phyloP scores from a whole-genome alignment of 2,329 filamentous ascomycete genomes.

The Rutstroemia sp. region DNA sequence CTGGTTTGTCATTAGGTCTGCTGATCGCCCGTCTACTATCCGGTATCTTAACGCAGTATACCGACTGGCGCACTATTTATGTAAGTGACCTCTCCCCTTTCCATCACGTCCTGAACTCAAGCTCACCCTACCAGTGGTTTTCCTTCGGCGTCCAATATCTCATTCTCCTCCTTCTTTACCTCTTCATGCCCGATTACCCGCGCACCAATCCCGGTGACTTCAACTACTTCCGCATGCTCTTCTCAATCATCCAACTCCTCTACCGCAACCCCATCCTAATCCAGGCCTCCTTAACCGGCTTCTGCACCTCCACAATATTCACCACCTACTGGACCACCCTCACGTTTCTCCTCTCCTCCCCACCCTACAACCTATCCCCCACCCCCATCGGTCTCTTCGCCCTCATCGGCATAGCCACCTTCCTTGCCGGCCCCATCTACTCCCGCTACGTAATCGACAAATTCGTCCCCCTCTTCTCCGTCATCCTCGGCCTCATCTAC shows the following conservation, averaged over 20 bases:
- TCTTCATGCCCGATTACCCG: slow-evolving; percentile 77
- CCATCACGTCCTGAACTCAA: not conserved
- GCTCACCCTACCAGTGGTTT: slow-evolving; percentile 46
- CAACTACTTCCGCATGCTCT: slow-evolving; percentile 59
- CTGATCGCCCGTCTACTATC: slow-evolving; percentile 69
- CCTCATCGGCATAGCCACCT: slow-evolving; percentile 65
- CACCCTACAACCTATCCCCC: slow-evolving; percentile 61
- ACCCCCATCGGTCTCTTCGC: slow-evolving; percentile 71
- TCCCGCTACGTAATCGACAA: slow-evolving; percentile 63
- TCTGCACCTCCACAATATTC: slow-evolving; percentile 54
- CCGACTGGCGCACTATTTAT: slow-evolving; percentile 70
- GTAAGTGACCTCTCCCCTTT: not conserved
- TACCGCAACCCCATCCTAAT: slow-evolving; percentile 59
- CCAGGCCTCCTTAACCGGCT: slow-evolving; percentile 60
- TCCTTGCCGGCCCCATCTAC: slow-evolving; percentile 61
- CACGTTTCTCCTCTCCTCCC: slow-evolving; percentile 67
- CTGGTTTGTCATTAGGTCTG: slow-evolving; percentile 67
- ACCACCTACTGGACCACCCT: slow-evolving; percentile 68
- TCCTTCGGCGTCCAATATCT: slow-evolving; percentile 63
- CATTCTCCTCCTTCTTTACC: slow-evolving; percentile 57
- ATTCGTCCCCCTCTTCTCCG: slow-evolving; percentile 60
- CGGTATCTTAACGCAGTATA: slow-evolving; percentile 67
- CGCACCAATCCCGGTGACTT: slow-evolving; percentile 59
- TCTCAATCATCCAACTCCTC: slow-evolving; percentile 56
- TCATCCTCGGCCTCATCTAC: slow-evolving; percentile 53